Conservation (phyloP, 768 basidiomycete genomes). For the Rossbeevera mucosa region DNA sequence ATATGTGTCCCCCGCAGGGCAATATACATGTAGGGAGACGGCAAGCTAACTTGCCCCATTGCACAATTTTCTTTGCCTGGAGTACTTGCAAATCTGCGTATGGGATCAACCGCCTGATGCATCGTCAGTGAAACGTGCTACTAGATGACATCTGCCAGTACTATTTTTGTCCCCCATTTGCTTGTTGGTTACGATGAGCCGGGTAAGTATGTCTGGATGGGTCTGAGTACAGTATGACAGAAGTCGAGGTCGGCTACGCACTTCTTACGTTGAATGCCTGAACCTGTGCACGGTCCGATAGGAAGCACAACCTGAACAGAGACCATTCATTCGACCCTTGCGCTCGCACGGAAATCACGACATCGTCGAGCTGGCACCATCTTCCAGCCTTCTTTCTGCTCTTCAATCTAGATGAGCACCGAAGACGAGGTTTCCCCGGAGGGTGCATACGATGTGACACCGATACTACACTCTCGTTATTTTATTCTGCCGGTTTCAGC, state of each 20-base stretch:
- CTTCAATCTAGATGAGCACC: constrained; percentile 15
- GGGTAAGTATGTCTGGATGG: background rate
- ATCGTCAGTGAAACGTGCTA: too few species aligned
- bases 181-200: background rate
- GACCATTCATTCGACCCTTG: background rate
- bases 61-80: too few species aligned
- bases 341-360: background rate
- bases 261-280: background rate
- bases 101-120: background rate
- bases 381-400: background rate
- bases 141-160: too few species aligned
- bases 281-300: background rate
- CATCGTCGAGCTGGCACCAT: background rate
- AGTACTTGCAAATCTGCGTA: background rate
- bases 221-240: background rate
- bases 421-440: constrained; percentile 5
- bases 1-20: background rate
- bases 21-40: background rate
- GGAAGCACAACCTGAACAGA: background rate
- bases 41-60: too few species aligned
- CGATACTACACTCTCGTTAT: constrained; percentile 42
- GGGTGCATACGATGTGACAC: constrained; percentile 26
- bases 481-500: constrained; percentile 60
- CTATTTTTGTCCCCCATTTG: background rate
- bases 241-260: background rate